Base-by-base conservation (phyloP, 306 rosid species). In the Argentina anserina region DNA sequence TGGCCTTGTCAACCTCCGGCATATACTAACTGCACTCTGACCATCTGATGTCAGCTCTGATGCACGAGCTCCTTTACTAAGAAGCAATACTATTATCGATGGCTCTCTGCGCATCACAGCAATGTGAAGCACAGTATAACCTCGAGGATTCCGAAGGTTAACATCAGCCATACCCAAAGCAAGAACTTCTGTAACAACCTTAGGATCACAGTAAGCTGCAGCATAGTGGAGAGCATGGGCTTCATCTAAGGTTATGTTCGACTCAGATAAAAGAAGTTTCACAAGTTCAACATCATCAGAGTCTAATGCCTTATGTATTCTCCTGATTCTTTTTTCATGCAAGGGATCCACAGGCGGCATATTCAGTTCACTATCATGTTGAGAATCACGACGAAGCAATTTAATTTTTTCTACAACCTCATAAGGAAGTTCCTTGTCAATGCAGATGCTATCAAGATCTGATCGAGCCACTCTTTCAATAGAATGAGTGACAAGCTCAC, bases 51-150 rank as follows among this genome's bases (percentile, higher is more conserved):
- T 84, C 59, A 79, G 68, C 49, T 78, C 84, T 31, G 74, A 75
- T 53, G 88, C 85, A 77, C 37, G 12, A 58, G 88, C 86, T 64
- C 88, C 88, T 65, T 79, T 79, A 66, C 69, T 70, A 40, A 84
- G 68, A 59, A 84, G 88, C n/a, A 84, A 63, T 23, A 84, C 78
- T 58, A 84, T 65, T 52, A 81, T 71, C 3, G 86, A 81, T 25
- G 86, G 88, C 59, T 81, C 82, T 80, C 76, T 84, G 43, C 86
- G 81, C 85, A 81, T 81, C 41, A 84, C 88, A 73, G 88, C 88
- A 53, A 81, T 62, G 61, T 84, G 88, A 70, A 84, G 86, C 31
- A 81, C 86, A 0, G 88, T 81, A 59, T 84, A 79, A 25, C 86
- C 86, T 15, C 81, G 81, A 7, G 84, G 62, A 60, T 84, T 79